Evolutionary conservation across 108 stramenopile species (phyloP).

Genomic region (Cyclotella kingstonii): DNA sequence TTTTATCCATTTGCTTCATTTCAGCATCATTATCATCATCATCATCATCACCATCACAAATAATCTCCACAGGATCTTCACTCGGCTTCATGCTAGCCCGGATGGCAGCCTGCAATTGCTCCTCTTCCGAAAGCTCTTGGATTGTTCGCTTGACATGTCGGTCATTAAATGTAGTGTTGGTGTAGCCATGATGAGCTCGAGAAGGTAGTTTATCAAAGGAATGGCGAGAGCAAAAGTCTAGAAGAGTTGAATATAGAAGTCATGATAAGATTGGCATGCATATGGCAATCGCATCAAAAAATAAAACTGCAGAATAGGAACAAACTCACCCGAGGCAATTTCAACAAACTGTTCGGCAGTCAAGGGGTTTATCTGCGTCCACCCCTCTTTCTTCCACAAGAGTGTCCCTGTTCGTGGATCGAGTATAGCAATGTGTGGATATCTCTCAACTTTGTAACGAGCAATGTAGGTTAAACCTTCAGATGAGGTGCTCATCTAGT

Average conservation of each 20-base stretch:
- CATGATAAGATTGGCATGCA: neutral
- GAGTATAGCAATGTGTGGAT: conserved; percentile 88
- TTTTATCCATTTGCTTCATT: conserved; percentile 9
- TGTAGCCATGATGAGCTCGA: conserved; percentile 44
- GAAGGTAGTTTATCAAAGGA: conserved; percentile 78
- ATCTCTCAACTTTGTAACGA: conserved; percentile 80
- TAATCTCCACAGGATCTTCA: neutral
- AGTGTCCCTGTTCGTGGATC: conserved; percentile 90
- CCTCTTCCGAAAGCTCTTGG: conserved; percentile 73
- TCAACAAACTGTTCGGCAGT: conserved; percentile 81
- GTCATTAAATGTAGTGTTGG: neutral
- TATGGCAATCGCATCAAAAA: neutral
- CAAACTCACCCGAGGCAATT: conserved; percentile 55
- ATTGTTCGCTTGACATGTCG: conserved; percentile 35
- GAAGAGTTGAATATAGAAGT: neutral
- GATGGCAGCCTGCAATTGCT: conserved; percentile 87
- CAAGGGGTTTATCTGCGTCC: conserved; percentile 83
- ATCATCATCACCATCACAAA: conserved; percentile 12
- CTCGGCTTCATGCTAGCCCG: conserved; percentile 63
- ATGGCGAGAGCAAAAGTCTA: conserved; percentile 85
- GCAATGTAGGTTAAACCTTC: conserved; percentile 78
- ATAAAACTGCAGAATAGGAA: no score
- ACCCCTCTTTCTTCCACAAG: conserved; percentile 86
- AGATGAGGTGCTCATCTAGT: conserved; percentile 55
- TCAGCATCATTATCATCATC: conserved; percentile 37